These are phyloP conservation scores for Eremothecium sinecaudum DNA, from an alignment of 1,139 yeast species.

Conservation along the genomic window DNA sequence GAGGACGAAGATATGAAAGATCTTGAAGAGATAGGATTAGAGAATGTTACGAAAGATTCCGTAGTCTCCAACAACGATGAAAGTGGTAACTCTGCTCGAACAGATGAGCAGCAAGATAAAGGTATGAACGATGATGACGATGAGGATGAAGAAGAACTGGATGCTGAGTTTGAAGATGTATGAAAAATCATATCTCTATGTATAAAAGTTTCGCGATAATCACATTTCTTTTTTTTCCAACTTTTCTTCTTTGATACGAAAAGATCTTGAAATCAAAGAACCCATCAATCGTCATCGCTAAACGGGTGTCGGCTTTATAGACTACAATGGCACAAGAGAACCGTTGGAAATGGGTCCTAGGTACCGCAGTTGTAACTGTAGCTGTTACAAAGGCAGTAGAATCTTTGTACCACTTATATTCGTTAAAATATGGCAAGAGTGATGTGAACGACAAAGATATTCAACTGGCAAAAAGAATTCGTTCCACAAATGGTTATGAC, in stretches of 20 bases:
- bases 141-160: conserved; percentile 24
- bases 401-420: conserved; percentile 8
- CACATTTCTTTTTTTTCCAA: conserved; percentile 3
- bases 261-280: no score
- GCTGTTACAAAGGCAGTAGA: conserved; percentile 24
- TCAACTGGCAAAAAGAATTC: conserved; percentile 8
- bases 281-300: no score
- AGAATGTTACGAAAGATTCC: conserved; percentile 45
- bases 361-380: conserved; percentile 24
- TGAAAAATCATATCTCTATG: conserved; percentile 11
- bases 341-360: conserved; percentile 24
- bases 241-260: not conserved
- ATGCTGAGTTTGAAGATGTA: conserved; percentile 32
- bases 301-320: no score
- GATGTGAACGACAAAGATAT: conserved; percentile 3
- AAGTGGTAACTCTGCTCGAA: conserved; percentile 9
- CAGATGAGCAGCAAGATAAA: conserved; percentile 33
- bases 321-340: conserved; percentile 1
- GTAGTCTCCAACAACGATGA: not conserved
- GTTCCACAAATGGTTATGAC: conserved; percentile 35
- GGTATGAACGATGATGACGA: conserved; percentile 40
- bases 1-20: conserved; percentile 34
- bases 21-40: conserved; percentile 49
- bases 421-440: not conserved
- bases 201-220: not conserved